Conservation (phyloP, 257 asterid species). For the Echites panduratus region DNA sequence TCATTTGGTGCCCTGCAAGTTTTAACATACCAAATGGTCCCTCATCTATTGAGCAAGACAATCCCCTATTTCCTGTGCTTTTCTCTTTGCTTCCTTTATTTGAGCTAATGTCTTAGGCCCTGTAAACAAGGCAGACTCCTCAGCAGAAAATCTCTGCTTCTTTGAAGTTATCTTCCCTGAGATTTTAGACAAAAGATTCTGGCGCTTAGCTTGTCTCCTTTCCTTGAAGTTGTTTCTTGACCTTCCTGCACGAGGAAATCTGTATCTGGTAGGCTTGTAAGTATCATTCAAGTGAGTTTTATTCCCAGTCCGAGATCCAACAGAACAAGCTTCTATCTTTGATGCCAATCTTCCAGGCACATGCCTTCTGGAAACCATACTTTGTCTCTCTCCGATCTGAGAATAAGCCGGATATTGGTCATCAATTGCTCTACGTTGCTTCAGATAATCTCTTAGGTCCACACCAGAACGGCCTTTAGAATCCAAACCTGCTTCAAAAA, state of each 20-base stretch:
- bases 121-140: constrained; percentile 15
- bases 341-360: constrained; percentile 27
- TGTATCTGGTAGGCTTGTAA: constrained; percentile 10
- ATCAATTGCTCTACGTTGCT: constrained; percentile 20
- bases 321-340: constrained; percentile 17
- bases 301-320: constrained; percentile 11
- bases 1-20: constrained; percentile 2
- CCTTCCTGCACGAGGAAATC: constrained; percentile 16
- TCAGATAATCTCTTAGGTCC: constrained; percentile 33
- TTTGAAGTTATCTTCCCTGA: constrained; percentile 15
- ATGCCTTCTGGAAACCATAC: constrained; percentile 5
- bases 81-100: constrained; percentile 34
- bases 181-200: constrained; percentile 17
- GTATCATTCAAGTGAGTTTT: neutral
- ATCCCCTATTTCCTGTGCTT: constrained; percentile 12
- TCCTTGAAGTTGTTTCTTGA: constrained; percentile 23
- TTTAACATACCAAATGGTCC: constrained; percentile 14
- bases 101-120: constrained; percentile 38
- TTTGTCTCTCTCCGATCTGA: constrained; percentile 16
- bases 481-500: constrained; percentile 8
- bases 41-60: neutral
- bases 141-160: constrained; percentile 17
- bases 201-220: constrained; percentile 19
- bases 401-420: constrained; percentile 11
- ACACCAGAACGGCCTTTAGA: constrained; percentile 1